Evolutionary conservation across 2,329 filamentous ascomycete species (phyloP), one percentile per base, ranked within the genome.

Genomic region (Chaetothyriales sp.): DNA sequence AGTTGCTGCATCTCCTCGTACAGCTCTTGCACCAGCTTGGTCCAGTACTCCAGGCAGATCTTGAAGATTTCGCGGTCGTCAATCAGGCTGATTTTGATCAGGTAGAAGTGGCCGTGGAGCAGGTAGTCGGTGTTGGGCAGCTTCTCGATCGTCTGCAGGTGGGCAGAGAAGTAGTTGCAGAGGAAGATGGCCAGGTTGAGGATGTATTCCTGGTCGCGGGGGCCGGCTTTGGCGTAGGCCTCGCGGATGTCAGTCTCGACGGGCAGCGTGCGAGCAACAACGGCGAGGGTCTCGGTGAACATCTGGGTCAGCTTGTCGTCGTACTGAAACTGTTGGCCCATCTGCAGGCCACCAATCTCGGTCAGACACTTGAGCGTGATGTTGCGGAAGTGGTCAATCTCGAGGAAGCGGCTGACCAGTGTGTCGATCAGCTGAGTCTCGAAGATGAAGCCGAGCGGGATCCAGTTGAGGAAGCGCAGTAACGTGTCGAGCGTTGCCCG

Each of bases 31-130:
- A 98, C 93, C 48, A 96, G 77, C 70, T 95, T 96, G 39, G 93
- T 92, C 92, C 92, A 98, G 72, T 98, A 98, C 67, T 98, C 93
- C 55, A 98, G 74, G 65, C 86, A 94, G 63, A 98, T 98, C 76
- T 98, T 98, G 79, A 98, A 98, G 57, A 98, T 95, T 67, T 98
- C 92, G 50, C 92, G 83, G 64, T 98, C 93, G 60, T 98, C 92
- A 59, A 98, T 98, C 70, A 98, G 89, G 46, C 89, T 95, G 67
- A 98, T 95, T 56, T 90, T 83, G 63, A 98, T 95, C 12, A 98
- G 80, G 68, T 98, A 98, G 69, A 94, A 96, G 69, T 98, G 92
- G 18, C 87, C 90, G 64, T 98, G 92, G 1, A 87, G 86, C 44
- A 98, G 81, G 68, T 86, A 98, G 63, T 98, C 92, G 59, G 83